Evolutionary conservation across 2,329 filamentous ascomycete genomes (phyloP).

Genomic region (Scytalidium sp.): DNA sequence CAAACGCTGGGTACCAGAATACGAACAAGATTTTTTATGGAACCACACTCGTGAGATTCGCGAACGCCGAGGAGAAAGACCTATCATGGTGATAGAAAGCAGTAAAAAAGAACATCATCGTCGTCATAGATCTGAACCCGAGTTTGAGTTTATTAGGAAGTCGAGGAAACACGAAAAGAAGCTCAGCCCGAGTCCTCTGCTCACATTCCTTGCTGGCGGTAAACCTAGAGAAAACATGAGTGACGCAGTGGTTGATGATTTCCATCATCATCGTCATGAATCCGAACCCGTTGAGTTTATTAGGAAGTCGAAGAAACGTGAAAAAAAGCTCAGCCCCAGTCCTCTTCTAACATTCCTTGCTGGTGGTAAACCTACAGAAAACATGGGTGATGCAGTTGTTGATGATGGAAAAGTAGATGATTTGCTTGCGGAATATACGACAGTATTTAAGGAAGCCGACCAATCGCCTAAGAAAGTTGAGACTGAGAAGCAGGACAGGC

Average conservation of each 20-base stretch:
- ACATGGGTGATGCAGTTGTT: background rate
- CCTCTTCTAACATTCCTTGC: background rate
- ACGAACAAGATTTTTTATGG: conserved; percentile 70
- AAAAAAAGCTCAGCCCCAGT: background rate
- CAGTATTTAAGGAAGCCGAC: background rate
- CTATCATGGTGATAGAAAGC: conserved; percentile 19
- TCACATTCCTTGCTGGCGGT: conserved; percentile 27
- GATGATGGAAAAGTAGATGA: background rate
- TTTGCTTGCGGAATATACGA: background rate
- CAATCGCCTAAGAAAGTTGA: background rate
- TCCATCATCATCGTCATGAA: no score
- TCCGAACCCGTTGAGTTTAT: no score
- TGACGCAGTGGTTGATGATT: no score
- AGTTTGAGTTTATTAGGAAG: conserved; percentile 27
- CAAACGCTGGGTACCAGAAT: conserved; percentile 69
- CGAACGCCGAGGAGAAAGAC: conserved; percentile 17
- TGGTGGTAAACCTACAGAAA: background rate
- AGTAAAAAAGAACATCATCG: conserved; percentile 9
- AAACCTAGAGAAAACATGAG: no score
- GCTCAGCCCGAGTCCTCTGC: conserved; percentile 24
- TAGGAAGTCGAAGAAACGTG: no score
- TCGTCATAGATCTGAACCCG: conserved; percentile 18
- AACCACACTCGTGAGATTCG: conserved; percentile 61
- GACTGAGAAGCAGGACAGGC: background rate
- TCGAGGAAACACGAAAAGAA: conserved; percentile 23